These are phyloP conservation scores for Penicillium chermesinum DNA, from an alignment of 495 filamentous ascomycete genomes.

Conservation along the genomic window DNA sequence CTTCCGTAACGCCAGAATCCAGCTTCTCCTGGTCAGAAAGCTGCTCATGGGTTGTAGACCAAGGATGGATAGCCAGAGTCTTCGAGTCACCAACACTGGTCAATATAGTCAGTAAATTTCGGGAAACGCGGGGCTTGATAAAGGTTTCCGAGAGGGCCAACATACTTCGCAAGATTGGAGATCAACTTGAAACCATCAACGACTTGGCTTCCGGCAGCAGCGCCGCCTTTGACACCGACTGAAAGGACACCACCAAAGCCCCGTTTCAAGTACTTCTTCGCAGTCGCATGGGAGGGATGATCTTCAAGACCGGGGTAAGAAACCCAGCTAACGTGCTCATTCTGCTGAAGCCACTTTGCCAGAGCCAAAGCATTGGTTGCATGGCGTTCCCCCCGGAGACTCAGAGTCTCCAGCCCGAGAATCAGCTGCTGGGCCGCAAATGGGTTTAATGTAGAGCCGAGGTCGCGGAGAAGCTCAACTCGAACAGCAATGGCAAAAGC, in stretches of 20 bases:
- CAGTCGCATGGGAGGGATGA: conserved; percentile 72
- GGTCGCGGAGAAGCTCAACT: conserved; percentile 83
- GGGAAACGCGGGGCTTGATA: background rate
- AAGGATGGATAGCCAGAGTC: conserved; percentile 94
- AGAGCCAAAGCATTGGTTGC: conserved; percentile 78
- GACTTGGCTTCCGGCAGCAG: conserved; percentile 71
- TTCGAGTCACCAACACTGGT: conserved; percentile 64
- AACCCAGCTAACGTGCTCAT: conserved; percentile 85
- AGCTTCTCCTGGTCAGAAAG: conserved; percentile 76
- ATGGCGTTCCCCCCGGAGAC: conserved; percentile 80
- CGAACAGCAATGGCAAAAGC: conserved; percentile 78
- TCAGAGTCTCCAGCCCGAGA: conserved; percentile 85
- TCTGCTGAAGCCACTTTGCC: conserved; percentile 78
- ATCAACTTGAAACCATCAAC: conserved; percentile 95
- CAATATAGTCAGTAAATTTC: conserved; percentile 11
- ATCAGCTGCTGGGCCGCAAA: conserved; percentile 95
- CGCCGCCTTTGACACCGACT: conserved; percentile 90
- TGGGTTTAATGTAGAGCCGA: conserved; percentile 80
- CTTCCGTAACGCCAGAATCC: conserved; percentile 81
- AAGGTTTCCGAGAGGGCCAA: conserved; percentile 1
- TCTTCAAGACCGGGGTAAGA: conserved; percentile 85
- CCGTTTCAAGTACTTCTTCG: conserved; percentile 84
- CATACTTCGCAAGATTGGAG: conserved; percentile 81
- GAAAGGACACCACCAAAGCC: conserved; percentile 91
- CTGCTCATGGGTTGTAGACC: conserved; percentile 96